These are phyloP conservation scores for Eucalyptus erythrocorys DNA, from an alignment of 345 rosid species.

Conservation along the genomic window DNA sequence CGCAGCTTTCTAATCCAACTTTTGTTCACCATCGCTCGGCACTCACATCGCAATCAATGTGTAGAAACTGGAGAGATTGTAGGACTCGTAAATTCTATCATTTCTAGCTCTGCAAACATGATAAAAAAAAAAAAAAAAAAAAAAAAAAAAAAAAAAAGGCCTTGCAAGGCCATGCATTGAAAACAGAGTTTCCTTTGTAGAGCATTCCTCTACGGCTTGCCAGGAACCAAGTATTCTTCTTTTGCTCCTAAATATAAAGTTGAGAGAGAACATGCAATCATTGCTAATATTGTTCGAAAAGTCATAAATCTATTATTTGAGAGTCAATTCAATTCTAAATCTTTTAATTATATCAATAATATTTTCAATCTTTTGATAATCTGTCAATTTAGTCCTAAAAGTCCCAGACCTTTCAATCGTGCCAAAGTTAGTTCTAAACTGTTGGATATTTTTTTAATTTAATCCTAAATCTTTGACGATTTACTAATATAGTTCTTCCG, in stretches of 20 bases:
- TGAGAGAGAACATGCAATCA: not conserved
- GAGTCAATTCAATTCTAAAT: no score
- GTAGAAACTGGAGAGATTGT: not conserved
- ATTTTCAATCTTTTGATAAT: no score
- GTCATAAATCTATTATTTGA: no score
- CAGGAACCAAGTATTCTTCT: not conserved
- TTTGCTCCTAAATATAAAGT: not conserved
- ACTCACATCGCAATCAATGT: not conserved
- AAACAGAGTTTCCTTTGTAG: not conserved
- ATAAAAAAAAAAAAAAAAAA: no score
- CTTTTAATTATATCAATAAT: no score
- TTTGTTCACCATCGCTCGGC: not conserved
- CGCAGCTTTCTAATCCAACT: not conserved
- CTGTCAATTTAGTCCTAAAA: no score
- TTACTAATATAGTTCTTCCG: fast-evolving
- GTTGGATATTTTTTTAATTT: no score
- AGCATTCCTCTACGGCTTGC: not conserved
- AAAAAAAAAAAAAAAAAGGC: no score
- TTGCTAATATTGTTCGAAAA: no score
- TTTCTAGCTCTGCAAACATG: not conserved
- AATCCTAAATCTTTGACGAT: not conserved
- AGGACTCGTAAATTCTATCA: not conserved
- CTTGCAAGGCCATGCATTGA: not conserved
- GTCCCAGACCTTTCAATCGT: no score
- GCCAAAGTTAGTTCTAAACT: no score